phyloP scores from a whole-genome alignment of 148 eudicot species.

The Fagopyrum tataricum region DNA sequence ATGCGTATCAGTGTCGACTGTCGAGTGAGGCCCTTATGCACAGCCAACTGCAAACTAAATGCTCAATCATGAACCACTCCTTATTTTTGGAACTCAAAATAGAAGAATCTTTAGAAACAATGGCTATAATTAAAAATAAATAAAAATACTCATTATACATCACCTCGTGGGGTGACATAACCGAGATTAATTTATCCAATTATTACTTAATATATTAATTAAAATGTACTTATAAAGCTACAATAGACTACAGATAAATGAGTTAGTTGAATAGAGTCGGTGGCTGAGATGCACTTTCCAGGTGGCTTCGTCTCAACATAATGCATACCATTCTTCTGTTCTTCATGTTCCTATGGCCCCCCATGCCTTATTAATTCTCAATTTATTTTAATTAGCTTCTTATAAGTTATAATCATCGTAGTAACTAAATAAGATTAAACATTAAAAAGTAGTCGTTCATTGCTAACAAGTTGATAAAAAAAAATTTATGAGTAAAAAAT shows the following conservation, averaged over 20 bases:
- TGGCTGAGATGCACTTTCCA: background rate
- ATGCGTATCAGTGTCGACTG: too few relatives aligned
- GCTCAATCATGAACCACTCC: too few relatives aligned
- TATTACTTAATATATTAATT: background rate
- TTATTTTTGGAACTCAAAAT: background rate
- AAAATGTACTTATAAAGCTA: background rate
- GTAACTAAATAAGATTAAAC: too few relatives aligned
- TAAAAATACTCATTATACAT: background rate
- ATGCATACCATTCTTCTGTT: background rate
- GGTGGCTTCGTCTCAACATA: conserved; percentile 1
- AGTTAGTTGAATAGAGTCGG: conserved; percentile 2
- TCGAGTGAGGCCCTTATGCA: too few relatives aligned
- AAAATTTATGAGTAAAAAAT: too few relatives aligned
- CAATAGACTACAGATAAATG: background rate
- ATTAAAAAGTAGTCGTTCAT: too few relatives aligned
- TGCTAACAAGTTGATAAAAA: too few relatives aligned
- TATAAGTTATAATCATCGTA: too few relatives aligned
- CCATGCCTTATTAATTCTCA: background rate
- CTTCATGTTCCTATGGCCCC: background rate
- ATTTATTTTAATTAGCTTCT: background rate
- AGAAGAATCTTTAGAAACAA: background rate
- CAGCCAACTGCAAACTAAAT: too few relatives aligned
- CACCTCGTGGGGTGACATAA: background rate
- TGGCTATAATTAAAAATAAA: background rate
- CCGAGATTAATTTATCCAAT: background rate